phyloP scores from a whole-genome alignment of 2,329 filamentous ascomycete species.

The Orbilia ellipsospora region DNA sequence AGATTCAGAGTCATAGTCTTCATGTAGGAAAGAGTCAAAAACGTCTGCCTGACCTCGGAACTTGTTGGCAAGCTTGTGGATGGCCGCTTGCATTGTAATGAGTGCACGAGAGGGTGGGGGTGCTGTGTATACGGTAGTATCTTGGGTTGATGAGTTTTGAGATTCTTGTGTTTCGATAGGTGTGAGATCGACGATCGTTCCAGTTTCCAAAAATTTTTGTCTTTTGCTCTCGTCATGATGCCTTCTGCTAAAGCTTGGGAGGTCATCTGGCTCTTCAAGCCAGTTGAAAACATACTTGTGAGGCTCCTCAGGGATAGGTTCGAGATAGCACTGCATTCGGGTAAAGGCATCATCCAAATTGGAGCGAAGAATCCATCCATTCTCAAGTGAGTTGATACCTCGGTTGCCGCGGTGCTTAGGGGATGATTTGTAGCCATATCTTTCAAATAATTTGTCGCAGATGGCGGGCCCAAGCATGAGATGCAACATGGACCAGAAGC shows the following conservation, averaged over 20 bases:
- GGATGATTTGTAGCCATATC: constrained; percentile 45
- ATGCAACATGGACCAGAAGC: constrained; percentile 46
- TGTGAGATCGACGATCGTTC: constrained; percentile 43
- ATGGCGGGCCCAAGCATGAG: constrained; percentile 44
- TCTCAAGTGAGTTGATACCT: constrained; percentile 47
- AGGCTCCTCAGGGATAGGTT: constrained; percentile 42
- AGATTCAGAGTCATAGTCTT: constrained; percentile 38
- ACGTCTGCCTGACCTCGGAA: constrained; percentile 45
- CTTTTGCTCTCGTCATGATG: constrained; percentile 32
- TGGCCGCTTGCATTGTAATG: constrained; percentile 46
- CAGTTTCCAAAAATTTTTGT: constrained; percentile 30
- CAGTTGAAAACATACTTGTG: constrained; percentile 49
- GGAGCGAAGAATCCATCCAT: constrained; percentile 49
- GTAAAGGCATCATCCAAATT: constrained; percentile 43
- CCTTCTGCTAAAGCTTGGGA: constrained; percentile 18
- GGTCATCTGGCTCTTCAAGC: constrained; percentile 43
- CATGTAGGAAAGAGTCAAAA: constrained; percentile 26
- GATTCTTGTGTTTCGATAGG: constrained; percentile 29
- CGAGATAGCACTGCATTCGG: constrained; percentile 49
- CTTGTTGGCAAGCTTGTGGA: constrained; percentile 49
- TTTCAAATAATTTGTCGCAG: constrained; percentile 37
- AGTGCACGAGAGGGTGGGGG: constrained; percentile 42
- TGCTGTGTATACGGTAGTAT: background rate
- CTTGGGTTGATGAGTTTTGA: constrained; percentile 19
- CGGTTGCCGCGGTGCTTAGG: constrained; percentile 41